Evolutionary conservation across 345 rosid genomes (phyloP).

Genomic region (Limnanthes douglasii): DNA sequence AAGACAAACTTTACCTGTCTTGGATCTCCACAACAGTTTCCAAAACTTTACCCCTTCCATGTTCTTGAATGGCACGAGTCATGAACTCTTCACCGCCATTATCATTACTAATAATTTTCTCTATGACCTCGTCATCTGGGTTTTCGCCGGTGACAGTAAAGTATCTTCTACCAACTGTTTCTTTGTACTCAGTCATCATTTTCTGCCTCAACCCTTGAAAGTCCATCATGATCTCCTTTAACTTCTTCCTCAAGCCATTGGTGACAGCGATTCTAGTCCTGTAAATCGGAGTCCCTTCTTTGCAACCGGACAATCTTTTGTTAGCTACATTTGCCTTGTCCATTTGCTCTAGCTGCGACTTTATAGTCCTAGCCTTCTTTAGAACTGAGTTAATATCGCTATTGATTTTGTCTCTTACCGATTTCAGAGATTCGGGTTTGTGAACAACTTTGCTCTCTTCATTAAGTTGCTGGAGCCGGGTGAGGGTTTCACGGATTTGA

Average conservation of each 20-base stretch:
- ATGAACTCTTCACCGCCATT: slow-evolving; percentile 66
- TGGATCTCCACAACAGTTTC: slow-evolving; percentile 93
- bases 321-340: slow-evolving; percentile 66
- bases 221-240: slow-evolving; percentile 91
- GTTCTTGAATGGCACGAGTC: slow-evolving; percentile 66
- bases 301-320: slow-evolving; percentile 61
- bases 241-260: slow-evolving; percentile 62
- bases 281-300: slow-evolving; percentile 69
- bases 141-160: slow-evolving; percentile 82
- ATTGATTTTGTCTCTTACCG: slow-evolving; percentile 52
- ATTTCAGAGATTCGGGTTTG: slow-evolving; percentile 56
- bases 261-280: slow-evolving; percentile 72
- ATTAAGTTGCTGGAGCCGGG: slow-evolving; percentile 44
- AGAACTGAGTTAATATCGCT: slow-evolving; percentile 49
- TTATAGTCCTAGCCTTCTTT: slow-evolving; percentile 44
- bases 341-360: slow-evolving; percentile 71
- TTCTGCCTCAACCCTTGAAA: slow-evolving; percentile 82
- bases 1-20: slow-evolving; percentile 29
- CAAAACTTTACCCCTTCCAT: slow-evolving; percentile 79
- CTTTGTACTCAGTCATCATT: slow-evolving; percentile 88
- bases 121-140: slow-evolving; percentile 73
- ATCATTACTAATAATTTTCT: slow-evolving; percentile 59
- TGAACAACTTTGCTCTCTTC: slow-evolving; percentile 79
- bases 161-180: slow-evolving; percentile 79
- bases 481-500: slow-evolving; percentile 43